Base-by-base conservation (phyloP, 306 rosid species). In the Trifolium dubium region DNA sequence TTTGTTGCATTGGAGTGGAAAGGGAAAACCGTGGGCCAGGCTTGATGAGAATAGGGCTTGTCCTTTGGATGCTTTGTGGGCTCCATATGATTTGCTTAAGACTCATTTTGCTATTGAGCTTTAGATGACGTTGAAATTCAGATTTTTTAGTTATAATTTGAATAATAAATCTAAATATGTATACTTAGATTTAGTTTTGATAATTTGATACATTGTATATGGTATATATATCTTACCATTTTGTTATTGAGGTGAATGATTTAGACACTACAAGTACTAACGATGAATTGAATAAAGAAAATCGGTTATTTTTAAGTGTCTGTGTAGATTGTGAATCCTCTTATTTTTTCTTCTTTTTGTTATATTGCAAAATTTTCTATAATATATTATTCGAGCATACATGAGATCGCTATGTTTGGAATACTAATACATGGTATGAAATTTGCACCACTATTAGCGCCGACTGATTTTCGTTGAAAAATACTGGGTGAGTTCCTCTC, bases 21-120 rank as follows among this genome's bases (percentile, higher is more conserved):
- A 93, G 49, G 98, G 98, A 3, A 93, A 93, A 74, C 98, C 98
- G 0, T 93, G 98, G 98, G 97, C 76, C 67, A 75, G 98, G 30
- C 86, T 93, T 2, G 97, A 93, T 11, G 86, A 85, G 0, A 84
- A 84, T 67, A 77, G 91, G 83, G 87, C 97, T 10, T 93, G 98
- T 67, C 97, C 98, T 0, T 71, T 93, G 70, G 98, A 93, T 72
- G 89, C 92, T 0, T 73, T 91, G 23, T 93, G 98, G 98, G 92
- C 91, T 54, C 98, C 98, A 0, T 93, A 93, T 53, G 98, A 93
- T 82, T 85, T 93, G 2, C 76, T 91, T 12, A 73, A 75, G 13
- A 78, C 89, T 12, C 83, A 79, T 49, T 90, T 78, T 6, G 62
- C 89, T 40, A 73, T 90, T 3, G 92, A 82, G 49, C 81, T 88